These are phyloP conservation scores for Wickerhamomyces subpelliculosus DNA, from an alignment of 805 yeast genomes.

Conservation along the genomic window DNA sequence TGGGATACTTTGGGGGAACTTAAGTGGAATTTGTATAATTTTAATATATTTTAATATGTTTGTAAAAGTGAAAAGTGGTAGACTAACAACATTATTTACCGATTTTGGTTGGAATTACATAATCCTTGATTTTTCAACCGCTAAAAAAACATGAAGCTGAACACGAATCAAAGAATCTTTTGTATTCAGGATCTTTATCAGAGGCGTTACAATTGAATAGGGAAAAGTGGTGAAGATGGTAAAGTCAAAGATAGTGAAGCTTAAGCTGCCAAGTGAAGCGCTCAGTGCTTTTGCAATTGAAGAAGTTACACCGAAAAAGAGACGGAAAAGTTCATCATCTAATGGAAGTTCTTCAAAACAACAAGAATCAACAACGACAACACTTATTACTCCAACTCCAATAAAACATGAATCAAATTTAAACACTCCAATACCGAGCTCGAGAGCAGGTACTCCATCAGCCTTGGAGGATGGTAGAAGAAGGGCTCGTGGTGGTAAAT, in stretches of 20 bases:
- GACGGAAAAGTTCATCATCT: conserved; percentile 1
- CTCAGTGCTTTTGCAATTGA: conserved; percentile 6
- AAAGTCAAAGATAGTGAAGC: conserved; percentile 11
- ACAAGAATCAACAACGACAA: too few species aligned
- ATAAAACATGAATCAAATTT: not conserved
- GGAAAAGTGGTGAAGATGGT: conserved; percentile 5
- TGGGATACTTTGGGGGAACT: too few species aligned
- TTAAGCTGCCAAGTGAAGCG: conserved; percentile 9
- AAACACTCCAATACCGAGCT: conserved; percentile 5
- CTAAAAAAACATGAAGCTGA: too few species aligned
- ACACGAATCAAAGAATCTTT: too few species aligned
- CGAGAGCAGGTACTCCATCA: not conserved
- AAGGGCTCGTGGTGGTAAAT: not conserved
- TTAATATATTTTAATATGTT: too few species aligned
- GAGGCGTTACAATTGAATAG: too few species aligned
- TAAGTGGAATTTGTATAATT: too few species aligned
- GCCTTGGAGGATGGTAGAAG: not conserved
- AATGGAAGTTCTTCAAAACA: not conserved
- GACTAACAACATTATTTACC: too few species aligned
- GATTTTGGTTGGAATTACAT: too few species aligned
- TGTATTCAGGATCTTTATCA: too few species aligned
- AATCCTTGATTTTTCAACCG: too few species aligned
- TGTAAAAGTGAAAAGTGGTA: too few species aligned
- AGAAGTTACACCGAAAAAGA: conserved; percentile 2
- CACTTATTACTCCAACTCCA: conserved; percentile 1